A percentile compares a stretch with the other conserved stretches of the same genome.
phyloP scores from a whole-genome alignment of 176 grass and related monocot genomes.

The Avena atlantica region DNA sequence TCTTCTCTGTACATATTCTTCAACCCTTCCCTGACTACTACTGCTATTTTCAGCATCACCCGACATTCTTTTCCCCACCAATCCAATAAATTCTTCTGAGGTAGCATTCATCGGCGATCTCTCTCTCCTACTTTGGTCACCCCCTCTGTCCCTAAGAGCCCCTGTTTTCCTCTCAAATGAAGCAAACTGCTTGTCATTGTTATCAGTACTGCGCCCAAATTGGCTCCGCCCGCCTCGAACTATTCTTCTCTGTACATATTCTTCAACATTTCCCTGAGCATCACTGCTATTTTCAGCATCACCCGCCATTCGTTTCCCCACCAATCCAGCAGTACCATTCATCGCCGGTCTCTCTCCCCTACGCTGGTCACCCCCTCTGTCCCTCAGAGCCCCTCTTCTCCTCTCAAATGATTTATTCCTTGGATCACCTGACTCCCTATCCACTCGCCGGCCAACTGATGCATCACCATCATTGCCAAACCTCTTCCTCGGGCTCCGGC shows the following conservation, averaged over 20 bases:
- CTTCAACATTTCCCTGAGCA: constrained; percentile 37
- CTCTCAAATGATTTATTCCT: constrained; percentile 47
- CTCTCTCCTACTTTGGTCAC: background rate
- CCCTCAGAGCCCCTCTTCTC: constrained; percentile 29
- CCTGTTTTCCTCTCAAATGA: constrained; percentile 38
- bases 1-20: constrained; percentile 49
- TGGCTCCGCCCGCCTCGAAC: constrained; percentile 34
- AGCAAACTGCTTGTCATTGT: constrained; percentile 22
- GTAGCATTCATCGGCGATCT: constrained; percentile 14
- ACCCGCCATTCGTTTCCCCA: constrained; percentile 15
- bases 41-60: background rate
- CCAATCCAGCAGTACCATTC: constrained; percentile 29
- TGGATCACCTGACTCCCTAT: constrained; percentile 37
- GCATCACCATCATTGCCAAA: constrained; percentile 13
- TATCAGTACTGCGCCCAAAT: constrained; percentile 20
- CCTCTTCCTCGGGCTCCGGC: constrained; percentile 43
- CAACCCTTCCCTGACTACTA: constrained; percentile 27
- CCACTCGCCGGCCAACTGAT: constrained; percentile 9
- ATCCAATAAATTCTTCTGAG: constrained; percentile 30
- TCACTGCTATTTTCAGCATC: constrained; percentile 1
- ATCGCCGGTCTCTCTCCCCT: background rate
- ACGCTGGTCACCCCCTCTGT: constrained; percentile 11
- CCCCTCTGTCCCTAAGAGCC: constrained; percentile 23
- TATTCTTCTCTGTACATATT: constrained; percentile 48
- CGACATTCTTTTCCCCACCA: constrained; percentile 21